phyloP scores from a whole-genome alignment of 441 rosid species.

The Gossypium schwendimanii region DNA sequence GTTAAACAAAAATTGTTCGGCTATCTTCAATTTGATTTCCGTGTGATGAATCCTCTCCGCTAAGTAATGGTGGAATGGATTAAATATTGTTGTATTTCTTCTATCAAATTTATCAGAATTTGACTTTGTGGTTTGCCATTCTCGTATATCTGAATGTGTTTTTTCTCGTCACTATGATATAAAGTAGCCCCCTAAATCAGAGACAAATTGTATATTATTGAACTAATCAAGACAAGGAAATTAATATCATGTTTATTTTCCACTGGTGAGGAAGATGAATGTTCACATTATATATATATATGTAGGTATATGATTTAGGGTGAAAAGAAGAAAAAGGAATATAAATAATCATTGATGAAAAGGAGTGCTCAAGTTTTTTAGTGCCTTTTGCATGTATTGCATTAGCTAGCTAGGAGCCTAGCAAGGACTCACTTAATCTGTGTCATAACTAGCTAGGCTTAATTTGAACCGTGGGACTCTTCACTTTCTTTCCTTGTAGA shows the following conservation, averaged over 20 bases:
- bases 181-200: not conserved
- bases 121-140: constrained; percentile 6
- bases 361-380: not conserved
- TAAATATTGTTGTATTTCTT: constrained; percentile 6
- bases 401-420: not conserved
- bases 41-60: constrained; percentile 8
- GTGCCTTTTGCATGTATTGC: not conserved
- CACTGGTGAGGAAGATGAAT: not conserved
- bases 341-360: not conserved
- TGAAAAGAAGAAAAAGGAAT: not conserved
- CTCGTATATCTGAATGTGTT: not conserved
- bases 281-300: too few relatives aligned
- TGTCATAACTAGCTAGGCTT: not conserved
- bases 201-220: not conserved
- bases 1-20: not conserved
- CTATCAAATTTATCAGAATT: not conserved
- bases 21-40: constrained; percentile 11
- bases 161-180: not conserved
- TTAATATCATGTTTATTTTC: not conserved
- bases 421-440: not conserved
- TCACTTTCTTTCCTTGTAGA: not conserved
- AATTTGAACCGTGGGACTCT: not conserved
- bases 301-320: not conserved
- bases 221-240: not conserved
- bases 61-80: not conserved